Percentiles rank a stretch among this genome's conserved stretches.
These are phyloP conservation scores for Phialemoniopsis sp. DNA, from an alignment of 2,329 filamentous ascomycete species.

Conservation along the genomic window DNA sequence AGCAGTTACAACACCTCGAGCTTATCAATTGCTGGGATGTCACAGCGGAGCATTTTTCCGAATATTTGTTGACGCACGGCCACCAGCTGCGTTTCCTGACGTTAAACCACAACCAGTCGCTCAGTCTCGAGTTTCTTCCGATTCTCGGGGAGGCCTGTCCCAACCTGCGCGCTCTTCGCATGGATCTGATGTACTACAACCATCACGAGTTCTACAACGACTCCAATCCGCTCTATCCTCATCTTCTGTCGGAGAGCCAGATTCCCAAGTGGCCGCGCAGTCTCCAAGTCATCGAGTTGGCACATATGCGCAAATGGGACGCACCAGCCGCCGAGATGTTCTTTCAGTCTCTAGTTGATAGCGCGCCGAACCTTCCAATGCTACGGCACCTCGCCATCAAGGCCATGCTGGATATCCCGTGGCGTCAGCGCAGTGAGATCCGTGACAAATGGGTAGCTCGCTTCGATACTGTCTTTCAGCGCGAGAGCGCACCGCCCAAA, in stretches of 20 bases:
- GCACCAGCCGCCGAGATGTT: slow-evolving; percentile 69
- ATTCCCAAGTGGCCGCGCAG: slow-evolving; percentile 74
- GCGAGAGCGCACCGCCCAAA: slow-evolving; percentile 22
- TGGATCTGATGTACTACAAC: slow-evolving; percentile 78
- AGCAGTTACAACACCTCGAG: slow-evolving; percentile 61
- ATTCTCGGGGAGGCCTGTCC: slow-evolving; percentile 65
- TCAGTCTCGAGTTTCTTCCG: slow-evolving; percentile 72
- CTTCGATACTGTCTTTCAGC: slow-evolving; percentile 63
- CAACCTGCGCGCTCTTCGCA: slow-evolving; percentile 62
- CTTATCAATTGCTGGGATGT: slow-evolving; percentile 78
- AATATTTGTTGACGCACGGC: slow-evolving; percentile 66
- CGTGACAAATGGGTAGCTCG: slow-evolving; percentile 73
- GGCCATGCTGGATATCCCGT: slow-evolving; percentile 74
- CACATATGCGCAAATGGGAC: slow-evolving; percentile 73
- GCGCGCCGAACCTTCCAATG: slow-evolving; percentile 59
- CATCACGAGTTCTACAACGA: slow-evolving; percentile 65
- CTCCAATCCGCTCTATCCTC: slow-evolving; percentile 69
- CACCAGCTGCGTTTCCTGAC: slow-evolving; percentile 61
- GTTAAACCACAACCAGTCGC: slow-evolving; percentile 73
- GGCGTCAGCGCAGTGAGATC: slow-evolving; percentile 78
- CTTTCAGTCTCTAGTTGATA: slow-evolving; percentile 72
- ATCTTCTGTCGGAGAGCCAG: slow-evolving; percentile 59
- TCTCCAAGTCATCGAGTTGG: slow-evolving; percentile 68
- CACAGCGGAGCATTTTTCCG: slow-evolving; percentile 58
- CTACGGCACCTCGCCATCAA: slow-evolving; percentile 70